A percentile compares a stretch with the other conserved stretches of the same genome.
Evolutionary conservation across 108 stramenopile species (phyloP).

Genomic region (Cyclotella cryptica): DNA sequence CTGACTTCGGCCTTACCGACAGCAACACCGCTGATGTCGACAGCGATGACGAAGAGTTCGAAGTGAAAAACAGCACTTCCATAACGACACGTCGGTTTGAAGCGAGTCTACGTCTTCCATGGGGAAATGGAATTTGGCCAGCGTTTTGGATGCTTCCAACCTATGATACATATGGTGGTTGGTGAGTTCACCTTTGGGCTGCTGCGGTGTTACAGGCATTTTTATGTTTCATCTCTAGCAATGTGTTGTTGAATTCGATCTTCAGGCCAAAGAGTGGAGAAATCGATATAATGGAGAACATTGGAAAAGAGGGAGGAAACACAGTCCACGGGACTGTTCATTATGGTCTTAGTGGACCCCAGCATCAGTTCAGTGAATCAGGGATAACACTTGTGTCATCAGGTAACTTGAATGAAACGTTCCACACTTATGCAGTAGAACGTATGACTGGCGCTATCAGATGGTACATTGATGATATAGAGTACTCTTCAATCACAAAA

Average conservation of each 20-base stretch:
- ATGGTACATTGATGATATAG: conserved; percentile 48
- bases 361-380: conserved; percentile 31
- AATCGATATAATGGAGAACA: conserved; percentile 70
- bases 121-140: conserved; percentile 51
- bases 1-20: conserved; percentile 25
- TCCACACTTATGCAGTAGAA: conserved; percentile 42
- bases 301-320: conserved; percentile 47
- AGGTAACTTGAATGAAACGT: conserved; percentile 32
- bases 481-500: conserved; percentile 30
- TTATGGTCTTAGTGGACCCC: conserved; percentile 36
- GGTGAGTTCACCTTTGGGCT: too few species aligned
- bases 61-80: background rate
- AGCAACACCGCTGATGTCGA: background rate
- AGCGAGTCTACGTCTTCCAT: conserved; percentile 47
- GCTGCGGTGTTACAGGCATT: too few species aligned
- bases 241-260: background rate
- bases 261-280: conserved; percentile 54
- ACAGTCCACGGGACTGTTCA: conserved; percentile 46
- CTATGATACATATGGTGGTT: conserved; percentile 51
- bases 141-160: conserved; percentile 75
- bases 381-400: conserved; percentile 19
- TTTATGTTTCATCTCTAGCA: background rate
- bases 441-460: conserved; percentile 12
- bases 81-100: conserved; percentile 44
- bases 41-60: background rate